Percentiles rank a stretch among this genome's conserved stretches.
Conservation (phyloP, 2,329 filamentous ascomycete genomes). For the Ophiosphaerella herpotricha region DNA sequence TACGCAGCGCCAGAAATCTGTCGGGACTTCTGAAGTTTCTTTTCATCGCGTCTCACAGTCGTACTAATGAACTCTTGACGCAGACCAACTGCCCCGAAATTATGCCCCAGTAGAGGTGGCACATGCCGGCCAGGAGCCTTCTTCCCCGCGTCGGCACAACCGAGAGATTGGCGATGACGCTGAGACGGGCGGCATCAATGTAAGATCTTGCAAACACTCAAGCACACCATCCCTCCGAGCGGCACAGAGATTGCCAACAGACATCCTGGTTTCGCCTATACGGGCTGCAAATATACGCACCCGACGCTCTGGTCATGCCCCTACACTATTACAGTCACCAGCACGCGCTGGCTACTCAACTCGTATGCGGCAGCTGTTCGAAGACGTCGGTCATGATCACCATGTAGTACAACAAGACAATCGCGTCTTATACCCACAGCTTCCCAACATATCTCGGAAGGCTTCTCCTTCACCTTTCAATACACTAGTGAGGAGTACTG, state of each 20-base stretch:
- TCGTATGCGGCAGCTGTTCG: slow-evolving; percentile 37
- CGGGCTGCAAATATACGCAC: slow-evolving; percentile 27
- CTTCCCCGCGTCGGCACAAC: background rate
- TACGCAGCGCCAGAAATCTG: too few species aligned
- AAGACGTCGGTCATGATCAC: slow-evolving; percentile 15
- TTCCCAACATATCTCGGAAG: slow-evolving; percentile 29
- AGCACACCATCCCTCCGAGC: background rate
- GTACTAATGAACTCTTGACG: background rate
- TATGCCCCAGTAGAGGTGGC: slow-evolving; percentile 4
- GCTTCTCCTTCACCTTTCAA: slow-evolving; percentile 6
- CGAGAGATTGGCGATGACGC: background rate
- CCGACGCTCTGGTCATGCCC: slow-evolving; percentile 24
- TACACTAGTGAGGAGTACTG: background rate
- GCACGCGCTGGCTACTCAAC: slow-evolving; percentile 33
- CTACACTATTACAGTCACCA: slow-evolving; percentile 30
- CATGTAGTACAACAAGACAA: background rate
- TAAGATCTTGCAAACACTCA: background rate
- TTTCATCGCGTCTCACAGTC: background rate
- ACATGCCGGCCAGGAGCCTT: background rate
- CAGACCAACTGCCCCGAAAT: background rate
- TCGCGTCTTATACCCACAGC: slow-evolving; percentile 22
- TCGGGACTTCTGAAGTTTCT: background rate
- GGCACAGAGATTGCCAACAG: background rate
- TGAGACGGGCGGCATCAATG: background rate
- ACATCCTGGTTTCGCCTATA: slow-evolving; percentile 3